Base-by-base conservation (phyloP, 1,139 yeast species). In the Entelexis paramagnoliae region DNA sequence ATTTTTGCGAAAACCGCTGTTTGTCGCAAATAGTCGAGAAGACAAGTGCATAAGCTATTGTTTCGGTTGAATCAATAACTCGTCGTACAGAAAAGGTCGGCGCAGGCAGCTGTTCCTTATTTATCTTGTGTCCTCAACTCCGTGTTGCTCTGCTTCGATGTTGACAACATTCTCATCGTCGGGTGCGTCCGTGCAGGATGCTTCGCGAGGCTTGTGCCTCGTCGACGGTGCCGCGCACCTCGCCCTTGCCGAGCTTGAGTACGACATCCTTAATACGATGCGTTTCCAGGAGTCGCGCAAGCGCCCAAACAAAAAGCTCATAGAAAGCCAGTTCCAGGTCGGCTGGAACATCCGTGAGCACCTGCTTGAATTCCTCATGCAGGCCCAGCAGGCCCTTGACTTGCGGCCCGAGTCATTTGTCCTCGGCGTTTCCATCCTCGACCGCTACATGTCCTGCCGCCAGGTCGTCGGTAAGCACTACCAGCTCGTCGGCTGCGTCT, bases 341-440 rank as follows among this genome's bases (percentile, higher is more conserved):
- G 82, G 82, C 61, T 87, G 96, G 95, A 80, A 75, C 63, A 87
- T 89, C 95, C 77, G 97, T 60, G 95, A 96, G 1, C 83, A 79
- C 61, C 73, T 89, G 50, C 74, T 91, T 50, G 96, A 88, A 65
- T 88, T 86, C 63, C 69, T 88, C 48, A 72, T 87, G 50, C 95
- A 88, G 66, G 74, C 88, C 58, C 97, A 91, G 64, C 72, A 81
- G 11, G 79, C 88, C 49, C 77, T 89, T 61, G 80, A 77, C 56
- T 73, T 91, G 52, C 83, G 81, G 52, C 81, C 88, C 2, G 82
- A 86, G 53, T 88, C 96, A 0, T 72, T 89, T 51, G 86, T 84
- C 61, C 73, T 85, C 54, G 82, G 95, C 49, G 75, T 87, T 65
- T 81, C 81, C 66, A 80, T 89, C 58, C 80, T 87, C 45, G 98